A percentile compares a stretch with the other conserved stretches of the same genome.
Evolutionary conservation across 2,329 filamentous ascomycete species (phyloP).

Genomic region (Albophoma yamanashiensis): DNA sequence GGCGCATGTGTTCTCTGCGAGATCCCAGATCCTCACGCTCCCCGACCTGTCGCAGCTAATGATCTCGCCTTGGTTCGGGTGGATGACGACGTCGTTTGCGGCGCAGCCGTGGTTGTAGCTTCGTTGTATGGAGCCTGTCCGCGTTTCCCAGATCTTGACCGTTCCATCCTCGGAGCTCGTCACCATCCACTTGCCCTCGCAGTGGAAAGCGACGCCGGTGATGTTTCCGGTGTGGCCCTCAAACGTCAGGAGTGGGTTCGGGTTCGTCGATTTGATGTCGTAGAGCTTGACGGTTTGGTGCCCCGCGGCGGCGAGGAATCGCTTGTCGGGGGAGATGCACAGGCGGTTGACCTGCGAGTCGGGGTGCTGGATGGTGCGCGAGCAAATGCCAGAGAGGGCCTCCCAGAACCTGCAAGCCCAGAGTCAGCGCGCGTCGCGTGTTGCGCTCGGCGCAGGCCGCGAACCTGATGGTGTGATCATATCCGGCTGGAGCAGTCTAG

Average conservation of each 20-base stretch:
- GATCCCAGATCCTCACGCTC: slow-evolving; percentile 90
- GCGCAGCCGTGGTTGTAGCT: slow-evolving; percentile 85
- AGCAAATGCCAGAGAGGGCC: slow-evolving; percentile 93
- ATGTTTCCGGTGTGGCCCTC: slow-evolving; percentile 95
- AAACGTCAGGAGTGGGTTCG: slow-evolving; percentile 84
- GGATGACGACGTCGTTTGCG: slow-evolving; percentile 98
- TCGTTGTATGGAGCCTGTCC: slow-evolving; percentile 74
- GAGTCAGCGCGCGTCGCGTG: slow-evolving; percentile 6
- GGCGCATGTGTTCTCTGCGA: slow-evolving; percentile 93
- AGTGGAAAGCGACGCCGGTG: slow-evolving; percentile 94
- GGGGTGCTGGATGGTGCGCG: slow-evolving; percentile 92
- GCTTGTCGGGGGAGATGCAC: slow-evolving; percentile 96
- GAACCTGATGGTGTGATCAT: slow-evolving; percentile 53
- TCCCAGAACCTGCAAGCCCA: slow-evolving; percentile 74
- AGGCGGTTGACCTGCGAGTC: slow-evolving; percentile 98
- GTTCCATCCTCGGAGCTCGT: slow-evolving; percentile 94
- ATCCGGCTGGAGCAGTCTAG: slow-evolving; percentile 35
- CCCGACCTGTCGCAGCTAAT: slow-evolving; percentile 92
- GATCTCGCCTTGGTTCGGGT: slow-evolving; percentile 96
- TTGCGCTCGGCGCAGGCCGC: slow-evolving; percentile 5
- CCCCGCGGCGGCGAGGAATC: slow-evolving; percentile 75
- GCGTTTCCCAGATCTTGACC: slow-evolving; percentile 94
- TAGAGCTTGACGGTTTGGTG: slow-evolving; percentile 90
- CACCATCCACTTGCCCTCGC: slow-evolving; percentile 99
- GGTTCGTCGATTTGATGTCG: slow-evolving; percentile 97